Conservation (phyloP, 306 rosid species). For the Sophora flavescens region DNA sequence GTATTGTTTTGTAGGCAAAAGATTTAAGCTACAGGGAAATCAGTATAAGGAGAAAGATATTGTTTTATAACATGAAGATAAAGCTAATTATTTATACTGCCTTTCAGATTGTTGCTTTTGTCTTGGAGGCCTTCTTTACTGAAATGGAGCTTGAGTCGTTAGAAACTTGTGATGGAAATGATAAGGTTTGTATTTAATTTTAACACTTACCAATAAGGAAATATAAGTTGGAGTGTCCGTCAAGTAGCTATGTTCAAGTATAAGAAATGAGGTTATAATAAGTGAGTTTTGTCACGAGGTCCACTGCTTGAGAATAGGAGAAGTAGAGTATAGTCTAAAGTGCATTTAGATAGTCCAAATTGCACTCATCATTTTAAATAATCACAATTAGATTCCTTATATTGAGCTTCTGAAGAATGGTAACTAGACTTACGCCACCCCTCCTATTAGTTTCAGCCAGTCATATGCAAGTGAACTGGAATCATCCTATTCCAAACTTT, state of each 20-base stretch:
- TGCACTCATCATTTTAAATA: no score
- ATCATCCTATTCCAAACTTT: not conserved
- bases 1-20: no score
- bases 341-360: no score
- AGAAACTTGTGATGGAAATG: slow-evolving; percentile 58
- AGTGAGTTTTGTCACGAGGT: not conserved
- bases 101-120: slow-evolving; percentile 92
- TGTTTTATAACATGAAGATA: no score
- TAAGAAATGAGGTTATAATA: not conserved
- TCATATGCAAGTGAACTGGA: not conserved
- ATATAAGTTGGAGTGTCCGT: slow-evolving; percentile 21
- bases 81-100: no score
- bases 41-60: no score
- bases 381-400: not conserved
- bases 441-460: not conserved
- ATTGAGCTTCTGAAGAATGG: not conserved
- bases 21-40: no score
- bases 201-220: slow-evolving; percentile 21
- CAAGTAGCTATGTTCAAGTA: not conserved
- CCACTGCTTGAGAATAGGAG: not conserved
- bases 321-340: not conserved
- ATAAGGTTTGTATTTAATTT: slow-evolving; percentile 63
- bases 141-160: slow-evolving; percentile 85
- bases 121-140: slow-evolving; percentile 99
- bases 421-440: not conserved